These are phyloP conservation scores for Capronia americana DNA, from an alignment of 2,329 filamentous ascomycete species.

Conservation along the genomic window DNA sequence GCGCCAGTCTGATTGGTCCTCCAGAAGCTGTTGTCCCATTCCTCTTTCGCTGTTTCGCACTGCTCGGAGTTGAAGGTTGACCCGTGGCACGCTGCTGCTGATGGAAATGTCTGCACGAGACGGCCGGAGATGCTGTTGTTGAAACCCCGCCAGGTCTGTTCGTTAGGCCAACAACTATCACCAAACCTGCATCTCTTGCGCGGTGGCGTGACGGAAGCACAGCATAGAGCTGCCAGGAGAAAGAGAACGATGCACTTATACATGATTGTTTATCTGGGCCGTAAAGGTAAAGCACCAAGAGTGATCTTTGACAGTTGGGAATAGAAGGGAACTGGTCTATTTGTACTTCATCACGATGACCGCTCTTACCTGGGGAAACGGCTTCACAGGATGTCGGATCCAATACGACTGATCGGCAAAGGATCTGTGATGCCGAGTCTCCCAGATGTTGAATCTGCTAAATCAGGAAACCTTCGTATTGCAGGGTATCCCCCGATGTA, in stretches of 20 bases:
- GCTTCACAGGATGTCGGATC: not conserved
- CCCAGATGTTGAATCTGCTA: not conserved
- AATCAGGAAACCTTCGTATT: not conserved
- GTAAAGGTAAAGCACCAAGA: not conserved
- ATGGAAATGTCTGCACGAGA: conserved; percentile 45
- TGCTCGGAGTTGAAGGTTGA: conserved; percentile 34
- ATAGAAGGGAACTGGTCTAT: not conserved
- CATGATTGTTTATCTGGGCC: not conserved
- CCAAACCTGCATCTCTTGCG: conserved; percentile 20
- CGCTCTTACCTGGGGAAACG: not conserved
- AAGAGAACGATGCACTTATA: conserved; percentile 6
- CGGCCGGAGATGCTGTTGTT: conserved; percentile 46
- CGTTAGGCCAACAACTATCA: conserved; percentile 48
- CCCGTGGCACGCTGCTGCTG: conserved; percentile 47
- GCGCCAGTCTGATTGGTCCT: conserved; percentile 41
- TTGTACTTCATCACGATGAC: not conserved
- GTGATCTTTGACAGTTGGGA: not conserved
- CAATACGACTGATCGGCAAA: not conserved
- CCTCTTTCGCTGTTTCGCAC: conserved; percentile 40
- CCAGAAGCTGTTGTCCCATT: conserved; percentile 40
- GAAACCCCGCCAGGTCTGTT: conserved; percentile 43
- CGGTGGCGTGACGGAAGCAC: not conserved
- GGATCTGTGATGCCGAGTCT: not conserved
- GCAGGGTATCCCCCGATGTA: not conserved
- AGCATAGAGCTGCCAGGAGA: conserved; percentile 2